These are phyloP conservation scores for Alternaria triticina DNA, from an alignment of 2,329 filamentous ascomycete species.

Conservation along the genomic window DNA sequence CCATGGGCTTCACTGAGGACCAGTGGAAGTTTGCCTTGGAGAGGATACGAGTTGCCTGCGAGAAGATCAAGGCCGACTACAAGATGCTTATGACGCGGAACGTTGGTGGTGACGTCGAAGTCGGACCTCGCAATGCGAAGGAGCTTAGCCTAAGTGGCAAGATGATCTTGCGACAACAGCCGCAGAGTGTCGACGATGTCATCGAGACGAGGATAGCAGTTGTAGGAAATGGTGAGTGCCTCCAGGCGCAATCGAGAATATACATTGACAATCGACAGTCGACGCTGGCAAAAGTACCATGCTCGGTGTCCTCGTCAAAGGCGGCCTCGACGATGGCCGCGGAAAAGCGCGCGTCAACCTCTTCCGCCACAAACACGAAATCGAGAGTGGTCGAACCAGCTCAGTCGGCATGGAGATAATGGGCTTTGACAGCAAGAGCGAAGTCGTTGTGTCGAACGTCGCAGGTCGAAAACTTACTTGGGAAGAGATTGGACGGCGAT, in stretches of 20 bases:
- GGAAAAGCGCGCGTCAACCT: constrained; percentile 94
- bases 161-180: constrained; percentile 77
- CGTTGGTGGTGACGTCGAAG: constrained; percentile 77
- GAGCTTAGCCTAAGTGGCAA: constrained; percentile 83
- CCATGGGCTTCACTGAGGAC: constrained; percentile 75
- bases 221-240: constrained; percentile 80
- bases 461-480: constrained; percentile 89
- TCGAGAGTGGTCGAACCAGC: constrained; percentile 92
- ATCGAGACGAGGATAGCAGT: constrained; percentile 97
- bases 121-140: constrained; percentile 67
- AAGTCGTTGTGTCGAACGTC: constrained; percentile 80
- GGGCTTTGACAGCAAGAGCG: constrained; percentile 88
- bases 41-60: constrained; percentile 70
- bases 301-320: constrained; percentile 94
- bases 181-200: constrained; percentile 78
- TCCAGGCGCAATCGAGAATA: not conserved
- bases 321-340: constrained; percentile 90
- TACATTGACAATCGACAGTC: constrained; percentile 58
- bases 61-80: constrained; percentile 73
- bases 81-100: constrained; percentile 88
- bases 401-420: constrained; percentile 98
- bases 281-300: constrained; percentile 97
- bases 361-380: constrained; percentile 97
- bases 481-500: constrained; percentile 96
- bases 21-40: constrained; percentile 78